phyloP scores from a whole-genome alignment of 805 yeast species.

The Lachancea fermentati region DNA sequence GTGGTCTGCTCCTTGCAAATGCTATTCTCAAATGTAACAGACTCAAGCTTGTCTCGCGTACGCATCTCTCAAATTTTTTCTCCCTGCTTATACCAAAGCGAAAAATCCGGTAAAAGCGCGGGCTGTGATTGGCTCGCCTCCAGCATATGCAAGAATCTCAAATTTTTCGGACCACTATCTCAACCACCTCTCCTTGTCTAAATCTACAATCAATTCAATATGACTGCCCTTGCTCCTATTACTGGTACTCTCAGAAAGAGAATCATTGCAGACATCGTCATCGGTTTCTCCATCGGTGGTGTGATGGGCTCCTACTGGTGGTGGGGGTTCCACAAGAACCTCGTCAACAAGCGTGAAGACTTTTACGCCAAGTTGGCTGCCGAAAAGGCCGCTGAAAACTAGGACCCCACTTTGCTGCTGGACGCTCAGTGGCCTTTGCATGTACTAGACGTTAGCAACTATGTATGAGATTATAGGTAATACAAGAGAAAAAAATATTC shows the following conservation, averaged over 20 bases:
- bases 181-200: neutral
- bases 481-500: neutral
- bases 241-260: constrained; percentile 78
- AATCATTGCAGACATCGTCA: constrained; percentile 68
- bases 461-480: constrained; percentile 4
- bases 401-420: constrained; percentile 1
- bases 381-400: constrained; percentile 46
- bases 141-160: neutral
- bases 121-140: constrained; percentile 4
- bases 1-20: neutral
- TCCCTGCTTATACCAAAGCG: neutral
- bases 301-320: constrained; percentile 73
- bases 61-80: neutral
- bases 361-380: constrained; percentile 77
- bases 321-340: constrained; percentile 75
- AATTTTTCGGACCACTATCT: neutral
- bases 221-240: constrained; percentile 76
- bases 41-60: too few relatives aligned
- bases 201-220: constrained; percentile 18
- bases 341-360: constrained; percentile 71
- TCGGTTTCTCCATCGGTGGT: constrained; percentile 62
- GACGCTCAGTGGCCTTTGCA: neutral
- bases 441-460: neutral
- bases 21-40: too few relatives aligned
- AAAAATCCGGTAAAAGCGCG: neutral